Base-by-base conservation (phyloP, 2,329 filamentous ascomycete genomes). In the Clarireedia hainanense region DNA sequence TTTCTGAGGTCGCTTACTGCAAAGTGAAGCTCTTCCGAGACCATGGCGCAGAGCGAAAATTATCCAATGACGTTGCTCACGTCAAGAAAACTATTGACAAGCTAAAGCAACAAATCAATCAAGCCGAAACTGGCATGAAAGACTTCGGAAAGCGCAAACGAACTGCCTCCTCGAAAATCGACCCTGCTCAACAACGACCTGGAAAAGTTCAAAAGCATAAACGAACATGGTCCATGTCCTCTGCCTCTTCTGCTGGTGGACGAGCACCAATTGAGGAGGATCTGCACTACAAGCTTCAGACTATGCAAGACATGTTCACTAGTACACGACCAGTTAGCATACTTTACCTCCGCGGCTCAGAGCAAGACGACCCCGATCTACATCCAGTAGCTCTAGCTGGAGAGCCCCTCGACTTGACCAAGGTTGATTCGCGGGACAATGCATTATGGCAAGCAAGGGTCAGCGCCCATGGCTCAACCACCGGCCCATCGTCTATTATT, bases 41-140 rank as follows among this genome's bases (percentile, higher is more conserved):
- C 68, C 94, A 97, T 65, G 92, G 92, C 24, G 94, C 94, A 0
- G 92, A 97, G 71, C 84, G 92, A 50, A 97, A 97, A 69, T 79
- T 97, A 1, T 91, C 91, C 15, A 97, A 97, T 68, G 92, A 97
- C 64, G 81, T 96, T 7, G 88, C 89, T 0, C 92, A 97, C 66
- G 89, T 97, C 61, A 95, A 95, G 72, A 97, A 96, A 74, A 89
- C 88, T 0, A 96, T 97, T 64, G 92, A 96, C 67, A 97, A 96
- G 72, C 75, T 96, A 47, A 95, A 95, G 71, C 91, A 96, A 68
- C 92, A 96, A 67, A 94, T 96, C 58, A 78, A 86, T 0, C 91
- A 96, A 67, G 80, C 81, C 0, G 84, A 86, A 65, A 84, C 77
- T 50, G 83, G 84, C 0, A 76, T 84, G 65, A 86, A 86, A 65